Conservation (phyloP, 805 yeast genomes). For the Pichia exigua region DNA sequence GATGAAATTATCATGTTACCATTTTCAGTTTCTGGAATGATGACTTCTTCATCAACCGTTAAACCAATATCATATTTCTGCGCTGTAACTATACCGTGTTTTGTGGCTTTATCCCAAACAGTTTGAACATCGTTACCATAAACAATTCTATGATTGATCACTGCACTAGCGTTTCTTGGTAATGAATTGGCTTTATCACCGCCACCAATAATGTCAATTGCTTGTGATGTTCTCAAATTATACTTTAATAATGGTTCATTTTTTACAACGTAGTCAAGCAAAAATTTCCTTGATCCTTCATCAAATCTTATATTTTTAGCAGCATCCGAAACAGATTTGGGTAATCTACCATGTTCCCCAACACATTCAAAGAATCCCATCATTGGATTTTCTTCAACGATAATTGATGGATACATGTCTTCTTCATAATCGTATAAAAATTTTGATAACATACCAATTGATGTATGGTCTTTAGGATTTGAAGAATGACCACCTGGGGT, state of each 20-base stretch:
- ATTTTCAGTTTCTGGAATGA: conserved; percentile 12
- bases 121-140: conserved; percentile 40
- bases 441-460: conserved; percentile 66
- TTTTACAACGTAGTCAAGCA: conserved; percentile 23
- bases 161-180: conserved; percentile 52
- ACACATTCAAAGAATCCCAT: conserved; percentile 51
- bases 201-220: conserved; percentile 58
- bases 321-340: conserved; percentile 6
- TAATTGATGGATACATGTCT: conserved; percentile 41
- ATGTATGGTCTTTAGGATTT: conserved; percentile 60
- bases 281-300: conserved; percentile 28
- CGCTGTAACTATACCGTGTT: conserved; percentile 29
- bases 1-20: conserved; percentile 23
- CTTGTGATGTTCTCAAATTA: conserved; percentile 54
- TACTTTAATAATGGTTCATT: conserved; percentile 25
- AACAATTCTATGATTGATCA: conserved; percentile 52
- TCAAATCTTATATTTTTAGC: conserved; percentile 18
- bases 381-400: conserved; percentile 53
- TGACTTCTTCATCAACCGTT: conserved; percentile 26
- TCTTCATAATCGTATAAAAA: conserved; percentile 49
- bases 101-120: conserved; percentile 26
- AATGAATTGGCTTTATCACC: conserved; percentile 73
- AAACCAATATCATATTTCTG: conserved; percentile 31
- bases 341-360: conserved; percentile 39
- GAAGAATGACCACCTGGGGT: conserved; percentile 58